Evolutionary conservation across 192 early-diverging fungal genomes (phyloP).

Genomic region (Entophlyctis luteolus): DNA sequence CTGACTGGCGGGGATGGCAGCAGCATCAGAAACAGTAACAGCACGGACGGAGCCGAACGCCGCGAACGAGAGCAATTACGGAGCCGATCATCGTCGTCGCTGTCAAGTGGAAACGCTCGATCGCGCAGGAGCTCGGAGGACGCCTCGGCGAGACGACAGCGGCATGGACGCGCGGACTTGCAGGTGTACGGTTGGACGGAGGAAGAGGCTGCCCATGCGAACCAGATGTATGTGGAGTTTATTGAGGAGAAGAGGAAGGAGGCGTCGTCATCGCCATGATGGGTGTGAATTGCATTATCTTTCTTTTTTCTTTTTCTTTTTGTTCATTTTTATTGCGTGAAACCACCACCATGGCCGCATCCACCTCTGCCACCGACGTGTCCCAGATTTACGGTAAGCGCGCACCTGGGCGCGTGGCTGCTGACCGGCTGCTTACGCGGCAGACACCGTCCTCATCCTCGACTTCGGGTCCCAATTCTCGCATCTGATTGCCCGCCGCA

Average conservation of each 20-base stretch:
- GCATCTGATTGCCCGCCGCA: conserved; percentile 91
- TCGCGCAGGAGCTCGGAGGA: background rate
- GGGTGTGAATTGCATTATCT: too few species aligned
- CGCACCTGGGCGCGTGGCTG: background rate
- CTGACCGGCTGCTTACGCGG: background rate
- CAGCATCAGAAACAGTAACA: background rate
- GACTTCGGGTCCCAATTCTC: conserved; percentile 99
- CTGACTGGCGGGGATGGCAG: background rate
- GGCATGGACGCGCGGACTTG: too few species aligned
- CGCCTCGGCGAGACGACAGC: background rate
- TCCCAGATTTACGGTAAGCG: conserved; percentile 29
- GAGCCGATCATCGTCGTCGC: background rate
- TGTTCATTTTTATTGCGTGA: background rate
- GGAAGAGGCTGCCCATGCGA: conserved; percentile 11
- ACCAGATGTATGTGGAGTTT: conserved; percentile 11
- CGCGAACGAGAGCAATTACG: background rate
- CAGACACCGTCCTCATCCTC: conserved; percentile 93
- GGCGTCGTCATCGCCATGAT: too few species aligned
- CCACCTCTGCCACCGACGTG: conserved; percentile 12
- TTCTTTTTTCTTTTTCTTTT: conserved; percentile 16
- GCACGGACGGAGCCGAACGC: background rate
- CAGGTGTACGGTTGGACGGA: conserved; percentile 15
- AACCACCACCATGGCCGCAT: background rate
- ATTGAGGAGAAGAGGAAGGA: conserved; percentile 13
- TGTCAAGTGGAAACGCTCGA: background rate